phyloP scores from a whole-genome alignment of 305 asterid species.

The Fraxinus xanthoxyloides region DNA sequence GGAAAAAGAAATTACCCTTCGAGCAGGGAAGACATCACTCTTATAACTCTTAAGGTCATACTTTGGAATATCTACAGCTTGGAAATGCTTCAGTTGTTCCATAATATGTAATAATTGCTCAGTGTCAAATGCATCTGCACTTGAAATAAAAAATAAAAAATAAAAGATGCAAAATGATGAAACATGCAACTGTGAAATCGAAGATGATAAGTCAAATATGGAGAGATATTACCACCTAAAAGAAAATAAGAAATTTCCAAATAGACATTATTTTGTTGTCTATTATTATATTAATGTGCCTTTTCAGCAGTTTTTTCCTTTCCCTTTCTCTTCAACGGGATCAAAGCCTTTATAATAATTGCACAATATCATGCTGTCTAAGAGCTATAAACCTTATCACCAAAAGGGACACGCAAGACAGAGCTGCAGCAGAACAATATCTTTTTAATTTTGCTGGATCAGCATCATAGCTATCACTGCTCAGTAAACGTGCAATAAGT shows the following conservation, averaged over 20 bases:
- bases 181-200: conserved; percentile 22
- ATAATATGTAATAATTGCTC: conserved; percentile 59
- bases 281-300: neutral
- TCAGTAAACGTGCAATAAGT: conserved; percentile 8
- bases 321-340: neutral
- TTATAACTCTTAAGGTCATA: conserved; percentile 90
- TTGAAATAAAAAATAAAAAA: conserved; percentile 1
- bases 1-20: conserved; percentile 60
- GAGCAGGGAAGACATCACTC: conserved; percentile 60
- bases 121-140: conserved; percentile 82
- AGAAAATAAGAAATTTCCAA: conserved; percentile 13
- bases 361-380: conserved; percentile 10
- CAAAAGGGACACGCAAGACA: conserved; percentile 14
- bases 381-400: conserved; percentile 12
- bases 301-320: neutral
- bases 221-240: conserved; percentile 13
- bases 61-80: conserved; percentile 86
- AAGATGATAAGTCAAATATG: conserved; percentile 14
- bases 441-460: neutral
- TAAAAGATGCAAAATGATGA: neutral
- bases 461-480: conserved; percentile 11
- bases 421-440: conserved; percentile 21
- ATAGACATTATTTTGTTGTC: conserved; percentile 14
- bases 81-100: conserved; percentile 74
- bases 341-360: neutral